Evolutionary conservation across 306 rosid species (phyloP), one percentile per base, ranked within the genome.

Genomic region (Sphenostylis stenocarpa): DNA sequence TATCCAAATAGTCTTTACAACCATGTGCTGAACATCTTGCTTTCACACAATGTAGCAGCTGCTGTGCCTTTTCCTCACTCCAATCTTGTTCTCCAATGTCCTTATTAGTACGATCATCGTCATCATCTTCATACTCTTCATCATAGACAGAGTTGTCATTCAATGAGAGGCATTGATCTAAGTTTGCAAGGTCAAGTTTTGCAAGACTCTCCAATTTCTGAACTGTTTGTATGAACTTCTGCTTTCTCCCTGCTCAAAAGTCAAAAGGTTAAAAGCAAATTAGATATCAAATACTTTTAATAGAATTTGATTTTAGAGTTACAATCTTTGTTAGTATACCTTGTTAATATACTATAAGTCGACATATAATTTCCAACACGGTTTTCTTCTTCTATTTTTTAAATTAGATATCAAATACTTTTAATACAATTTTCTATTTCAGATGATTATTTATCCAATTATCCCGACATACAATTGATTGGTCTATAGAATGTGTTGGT

Each of bases 231-330:
- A 80, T 69, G 41, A 79, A 81, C 71, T 82, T 87, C 68, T 85
- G 91, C 49, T 74, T 88, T 83, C 77, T 79, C 73, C 85, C 96
- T 91, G 86, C 72, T 75, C 62, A n/a, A n/a, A n/a, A n/a, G n/a
- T 31, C 4, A 3, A 4, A 31, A 31, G 0, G 4, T 4, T 4
- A 31, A 4, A 3, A 31, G 4, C 5, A 31, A 31, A 31, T 3
- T 31, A 3, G 34, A 31, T 31, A 31, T 31, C 34, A 31, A 31
- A 0, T 31, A 2, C 4, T 31, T 31, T 31, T 31, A 31, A 31
- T 4, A 4, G 34, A 31, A 31, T 31, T 31, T 4, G 34, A 31
- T 31, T 4, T 31, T 4, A 31, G 34, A 31, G 34, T 31, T 31
- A 31, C 3, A 31, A 31, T 31, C 34, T 31, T 31, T 26, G 2